Conservation (phyloP, 2,329 filamentous ascomycete species). For the Beauveria rudraprayagi region DNA sequence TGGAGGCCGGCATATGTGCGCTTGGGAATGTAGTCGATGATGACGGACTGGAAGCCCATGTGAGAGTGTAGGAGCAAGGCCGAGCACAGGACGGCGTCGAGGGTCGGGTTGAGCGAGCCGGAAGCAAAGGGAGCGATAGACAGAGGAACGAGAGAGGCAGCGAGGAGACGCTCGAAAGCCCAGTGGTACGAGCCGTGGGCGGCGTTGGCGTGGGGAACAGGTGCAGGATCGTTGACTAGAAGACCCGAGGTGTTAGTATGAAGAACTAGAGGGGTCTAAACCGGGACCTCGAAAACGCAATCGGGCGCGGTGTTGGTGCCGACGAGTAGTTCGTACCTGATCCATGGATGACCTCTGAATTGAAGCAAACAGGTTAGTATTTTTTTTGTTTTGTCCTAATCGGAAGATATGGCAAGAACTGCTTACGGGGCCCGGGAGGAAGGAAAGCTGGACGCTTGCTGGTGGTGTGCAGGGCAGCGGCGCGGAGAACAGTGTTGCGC, state of each 20-base stretch:
- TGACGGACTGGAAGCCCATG: slow-evolving; percentile 83
- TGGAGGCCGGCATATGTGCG: slow-evolving; percentile 60
- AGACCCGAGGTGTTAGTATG: slow-evolving; percentile 7
- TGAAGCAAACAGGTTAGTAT: not conserved
- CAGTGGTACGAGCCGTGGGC: slow-evolving; percentile 96
- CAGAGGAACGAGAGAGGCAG: slow-evolving; percentile 74
- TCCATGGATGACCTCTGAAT: slow-evolving; percentile 65
- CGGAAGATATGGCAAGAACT: not conserved
- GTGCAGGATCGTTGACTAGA: slow-evolving; percentile 77
- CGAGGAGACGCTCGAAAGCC: slow-evolving; percentile 85
- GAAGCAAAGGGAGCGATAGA: slow-evolving; percentile 87
- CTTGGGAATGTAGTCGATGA: slow-evolving; percentile 85
- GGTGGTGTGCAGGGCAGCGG: slow-evolving; percentile 82
- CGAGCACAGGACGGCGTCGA: slow-evolving; percentile 79
- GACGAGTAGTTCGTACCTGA: slow-evolving; percentile 46
- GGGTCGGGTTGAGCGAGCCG: slow-evolving; percentile 80
- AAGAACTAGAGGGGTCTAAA: not conserved
- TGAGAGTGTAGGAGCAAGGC: slow-evolving; percentile 86
- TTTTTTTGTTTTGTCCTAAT: too few relatives aligned
- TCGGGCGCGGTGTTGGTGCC: not conserved
- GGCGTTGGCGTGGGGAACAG: slow-evolving; percentile 62
- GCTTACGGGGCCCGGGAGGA: slow-evolving; percentile 77
- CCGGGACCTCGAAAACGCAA: not conserved
- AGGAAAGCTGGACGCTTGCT: slow-evolving; percentile 70
- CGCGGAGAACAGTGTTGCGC: slow-evolving; percentile 29